A percentile compares a stretch with the other conserved stretches of the same genome.
Evolutionary conservation across 495 filamentous ascomycete species (phyloP).

Genomic region (Emericellopsis terricola): DNA sequence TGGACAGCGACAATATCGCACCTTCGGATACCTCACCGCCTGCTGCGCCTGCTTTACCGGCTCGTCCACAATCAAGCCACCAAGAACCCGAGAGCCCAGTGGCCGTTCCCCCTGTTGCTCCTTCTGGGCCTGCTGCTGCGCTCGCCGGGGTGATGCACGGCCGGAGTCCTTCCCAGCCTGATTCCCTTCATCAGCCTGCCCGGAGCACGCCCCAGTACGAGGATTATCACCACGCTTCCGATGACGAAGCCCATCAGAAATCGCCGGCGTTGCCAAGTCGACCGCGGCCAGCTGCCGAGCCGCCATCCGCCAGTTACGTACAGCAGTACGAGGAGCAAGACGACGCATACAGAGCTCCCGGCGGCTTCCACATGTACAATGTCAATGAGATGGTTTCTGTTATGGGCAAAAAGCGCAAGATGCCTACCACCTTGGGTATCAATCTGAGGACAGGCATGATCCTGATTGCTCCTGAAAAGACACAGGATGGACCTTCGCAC

Average conservation of each 20-base stretch:
- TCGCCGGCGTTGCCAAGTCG: constrained; percentile 45
- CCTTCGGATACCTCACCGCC: constrained; percentile 5
- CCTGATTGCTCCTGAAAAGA: constrained; percentile 76
- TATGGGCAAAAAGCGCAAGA: constrained; percentile 93
- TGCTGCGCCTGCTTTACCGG: constrained; percentile 14
- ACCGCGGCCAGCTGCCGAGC: constrained; percentile 38
- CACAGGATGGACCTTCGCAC: constrained; percentile 57
- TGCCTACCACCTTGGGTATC: constrained; percentile 84
- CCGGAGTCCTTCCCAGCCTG: constrained; percentile 8
- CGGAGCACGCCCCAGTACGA: not conserved
- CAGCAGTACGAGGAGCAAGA: constrained; percentile 3
- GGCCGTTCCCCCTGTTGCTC: constrained; percentile 11
- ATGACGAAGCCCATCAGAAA: constrained; percentile 13
- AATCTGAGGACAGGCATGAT: constrained; percentile 75
- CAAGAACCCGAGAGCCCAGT: constrained; percentile 11
- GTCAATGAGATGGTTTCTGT: constrained; percentile 91
- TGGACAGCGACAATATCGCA: constrained; percentile 14
- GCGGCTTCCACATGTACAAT: constrained; percentile 82
- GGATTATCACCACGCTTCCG: constrained; percentile 5
- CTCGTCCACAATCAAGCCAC: constrained; percentile 7
- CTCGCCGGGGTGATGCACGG: constrained; percentile 39
- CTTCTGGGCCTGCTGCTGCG: constrained; percentile 37
- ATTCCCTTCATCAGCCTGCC: constrained; percentile 2
- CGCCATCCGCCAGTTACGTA: no score
- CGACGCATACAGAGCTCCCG: constrained; percentile 25